Percentiles rank a stretch among this genome's conserved stretches.
Conservation (phyloP, 495 filamentous ascomycete species). For the Gamarada debralockiae region DNA sequence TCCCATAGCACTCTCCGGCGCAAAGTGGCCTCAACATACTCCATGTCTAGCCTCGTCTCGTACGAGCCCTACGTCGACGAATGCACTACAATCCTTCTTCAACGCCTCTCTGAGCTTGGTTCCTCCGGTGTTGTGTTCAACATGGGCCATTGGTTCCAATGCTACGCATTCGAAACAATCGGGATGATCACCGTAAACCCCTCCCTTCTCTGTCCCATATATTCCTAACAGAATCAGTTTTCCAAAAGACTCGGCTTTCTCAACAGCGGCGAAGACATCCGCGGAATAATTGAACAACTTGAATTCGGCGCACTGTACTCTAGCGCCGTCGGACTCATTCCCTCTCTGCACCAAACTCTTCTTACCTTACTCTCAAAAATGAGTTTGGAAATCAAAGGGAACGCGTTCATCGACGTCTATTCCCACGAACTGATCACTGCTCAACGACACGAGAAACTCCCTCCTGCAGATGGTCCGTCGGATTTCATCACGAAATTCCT, state of each 20-base stretch:
- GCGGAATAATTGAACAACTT: conserved; percentile 6
- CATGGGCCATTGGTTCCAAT: conserved; percentile 50
- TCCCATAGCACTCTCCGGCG: conserved; percentile 21
- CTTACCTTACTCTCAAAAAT: no score
- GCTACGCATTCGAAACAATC: conserved; percentile 56
- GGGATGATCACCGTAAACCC: conserved; percentile 37
- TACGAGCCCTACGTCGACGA: conserved; percentile 54
- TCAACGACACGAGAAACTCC: no score
- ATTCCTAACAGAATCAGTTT: conserved; percentile 20
- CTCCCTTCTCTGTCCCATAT: background rate
- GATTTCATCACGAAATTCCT: conserved; percentile 40
- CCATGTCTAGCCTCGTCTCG: conserved; percentile 46
- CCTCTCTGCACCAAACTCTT: no score
- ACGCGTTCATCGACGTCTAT: no score
- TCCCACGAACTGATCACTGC: no score
- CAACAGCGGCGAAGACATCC: conserved; percentile 40
- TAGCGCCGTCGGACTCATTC: no score
- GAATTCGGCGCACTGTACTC: no score
- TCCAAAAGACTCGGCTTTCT: conserved; percentile 49
- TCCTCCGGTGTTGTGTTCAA: no score
- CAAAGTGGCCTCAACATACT: conserved; percentile 39
- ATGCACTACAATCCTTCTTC: no score
- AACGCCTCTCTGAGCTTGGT: no score
- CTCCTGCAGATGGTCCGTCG: conserved; percentile 15
- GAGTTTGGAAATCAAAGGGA: no score